phyloP scores from a whole-genome alignment of 2,329 filamentous ascomycete genomes.

The Cercospora sesami region DNA sequence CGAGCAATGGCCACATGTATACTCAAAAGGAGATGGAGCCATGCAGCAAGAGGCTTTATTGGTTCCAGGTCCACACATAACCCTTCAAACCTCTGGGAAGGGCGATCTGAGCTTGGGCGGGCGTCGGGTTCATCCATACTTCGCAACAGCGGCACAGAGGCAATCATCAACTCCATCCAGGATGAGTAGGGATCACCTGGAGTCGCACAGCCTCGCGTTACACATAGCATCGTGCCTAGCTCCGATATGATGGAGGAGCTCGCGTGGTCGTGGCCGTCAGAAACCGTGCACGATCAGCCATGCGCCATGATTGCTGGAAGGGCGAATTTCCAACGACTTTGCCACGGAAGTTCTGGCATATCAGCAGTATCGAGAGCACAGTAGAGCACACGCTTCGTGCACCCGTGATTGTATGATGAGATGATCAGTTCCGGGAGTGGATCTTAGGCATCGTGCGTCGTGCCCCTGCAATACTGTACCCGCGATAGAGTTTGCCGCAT shows the following conservation, averaged over 20 bases:
- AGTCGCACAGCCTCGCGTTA: conserved; percentile 1
- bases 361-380: not conserved
- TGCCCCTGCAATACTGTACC: not conserved
- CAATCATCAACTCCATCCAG: not conserved
- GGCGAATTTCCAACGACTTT: not conserved
- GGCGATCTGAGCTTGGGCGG: conserved; percentile 7
- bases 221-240: not conserved
- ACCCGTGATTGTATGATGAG: not conserved
- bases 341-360: not conserved
- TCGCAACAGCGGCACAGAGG: not conserved
- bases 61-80: not conserved
- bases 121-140: conserved; percentile 11
- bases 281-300: not conserved
- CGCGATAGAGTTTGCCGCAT: not conserved
- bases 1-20: conserved; percentile 9
- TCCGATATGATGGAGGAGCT: not conserved
- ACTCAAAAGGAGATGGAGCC: not conserved
- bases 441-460: not conserved
- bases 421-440: not conserved
- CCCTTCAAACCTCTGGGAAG: conserved; percentile 11
- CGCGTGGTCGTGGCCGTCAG: not conserved
- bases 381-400: not conserved
- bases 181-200: conserved; percentile 3
- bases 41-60: conserved; percentile 4
- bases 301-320: not conserved